These are phyloP conservation scores for Penicillium tannophilum DNA, from an alignment of 495 filamentous ascomycete genomes.

Conservation along the genomic window DNA sequence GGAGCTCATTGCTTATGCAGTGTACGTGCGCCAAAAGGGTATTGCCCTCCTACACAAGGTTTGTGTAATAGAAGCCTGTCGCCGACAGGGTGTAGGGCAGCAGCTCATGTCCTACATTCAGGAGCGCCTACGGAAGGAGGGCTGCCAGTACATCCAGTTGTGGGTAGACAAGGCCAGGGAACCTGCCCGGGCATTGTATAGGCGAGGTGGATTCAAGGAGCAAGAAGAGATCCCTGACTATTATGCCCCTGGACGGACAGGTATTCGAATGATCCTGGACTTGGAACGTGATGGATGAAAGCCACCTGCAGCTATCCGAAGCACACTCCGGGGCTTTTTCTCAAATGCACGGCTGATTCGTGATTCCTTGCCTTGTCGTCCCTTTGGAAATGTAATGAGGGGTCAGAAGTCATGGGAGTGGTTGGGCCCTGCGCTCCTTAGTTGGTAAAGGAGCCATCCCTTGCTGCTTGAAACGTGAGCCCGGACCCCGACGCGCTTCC, in stretches of 20 bases:
- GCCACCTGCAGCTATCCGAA: slow-evolving; percentile 22
- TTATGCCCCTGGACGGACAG: slow-evolving; percentile 58
- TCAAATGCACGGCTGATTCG: slow-evolving; percentile 17
- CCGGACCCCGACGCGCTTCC: slow-evolving; percentile 18
- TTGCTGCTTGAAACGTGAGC: slow-evolving; percentile 46
- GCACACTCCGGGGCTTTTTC: slow-evolving; percentile 7
- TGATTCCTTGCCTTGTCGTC: slow-evolving; percentile 23
- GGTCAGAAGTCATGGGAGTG: slow-evolving; percentile 25
- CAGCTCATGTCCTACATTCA: slow-evolving; percentile 52
- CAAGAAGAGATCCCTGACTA: slow-evolving; percentile 55
- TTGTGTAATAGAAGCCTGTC: slow-evolving; percentile 54
- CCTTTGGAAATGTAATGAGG: slow-evolving; percentile 24
- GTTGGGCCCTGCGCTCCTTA: slow-evolving; percentile 34
- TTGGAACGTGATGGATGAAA: slow-evolving; percentile 37
- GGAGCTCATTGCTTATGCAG: slow-evolving; percentile 52
- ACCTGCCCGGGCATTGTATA: slow-evolving; percentile 54
- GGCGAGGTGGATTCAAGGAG: slow-evolving; percentile 52
- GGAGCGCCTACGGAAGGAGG: slow-evolving; percentile 50
- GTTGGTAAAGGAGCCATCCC: slow-evolving; percentile 35
- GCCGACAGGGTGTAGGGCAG: slow-evolving; percentile 55
- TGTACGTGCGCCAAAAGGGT: slow-evolving; percentile 56
- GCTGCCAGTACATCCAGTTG: slow-evolving; percentile 56
- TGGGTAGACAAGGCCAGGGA: slow-evolving; percentile 62
- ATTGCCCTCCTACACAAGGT: slow-evolving; percentile 60
- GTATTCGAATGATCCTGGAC: slow-evolving; percentile 56